Base-by-base conservation (phyloP, 192 early-diverging fungal genomes). In the Thoreauomyces humboldtii region DNA sequence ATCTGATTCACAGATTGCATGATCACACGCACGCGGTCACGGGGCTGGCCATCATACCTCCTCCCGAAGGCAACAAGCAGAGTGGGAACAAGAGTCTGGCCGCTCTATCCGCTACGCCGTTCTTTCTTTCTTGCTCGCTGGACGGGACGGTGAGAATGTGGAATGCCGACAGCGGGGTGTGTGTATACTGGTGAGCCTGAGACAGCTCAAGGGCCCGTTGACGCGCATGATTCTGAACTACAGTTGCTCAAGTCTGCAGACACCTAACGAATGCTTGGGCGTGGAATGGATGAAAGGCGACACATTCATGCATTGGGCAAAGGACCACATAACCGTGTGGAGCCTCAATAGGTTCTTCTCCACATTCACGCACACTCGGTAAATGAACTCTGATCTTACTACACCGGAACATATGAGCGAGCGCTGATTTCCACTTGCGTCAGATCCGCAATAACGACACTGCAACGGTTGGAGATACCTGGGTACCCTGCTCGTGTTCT, bases 101-200 rank as follows among this genome's bases (percentile, higher is more conserved):
- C 44, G 63, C 69, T 15, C 44, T 53, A 15, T 32, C 38, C 7
- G 63, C 63, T 21, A 67, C 67, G 14, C 59, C 75, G 12, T 81
- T 72, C 37, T 44, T 82, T 24, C 43, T 82, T 4, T 78, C 78
- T 0, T 80, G 73, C 28, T 81, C 76, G 3, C 24, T 69, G 25
- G 81, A 82, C 62, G 73, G 73, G 7, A 71, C 73, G 2, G 74
- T 82, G 2, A 28, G 76, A 33, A 73, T 82, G 72, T 82, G 81
- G 81, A 76, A 73, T 41, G 42, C 80, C 15, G 81, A 82, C 28
- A 69, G 25, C 32, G 81, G 81, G 0, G 50, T 35, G 22, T 77
- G 67, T 38, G 54, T 72, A 5, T 75, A 82, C 50, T 64, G 57
- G 62, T 71, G 38, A 41, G 38, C 9, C n/a, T 41, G 38, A n/a